phyloP scores from a whole-genome alignment of 1,139 yeast species.

The Williopsis jadinii region DNA sequence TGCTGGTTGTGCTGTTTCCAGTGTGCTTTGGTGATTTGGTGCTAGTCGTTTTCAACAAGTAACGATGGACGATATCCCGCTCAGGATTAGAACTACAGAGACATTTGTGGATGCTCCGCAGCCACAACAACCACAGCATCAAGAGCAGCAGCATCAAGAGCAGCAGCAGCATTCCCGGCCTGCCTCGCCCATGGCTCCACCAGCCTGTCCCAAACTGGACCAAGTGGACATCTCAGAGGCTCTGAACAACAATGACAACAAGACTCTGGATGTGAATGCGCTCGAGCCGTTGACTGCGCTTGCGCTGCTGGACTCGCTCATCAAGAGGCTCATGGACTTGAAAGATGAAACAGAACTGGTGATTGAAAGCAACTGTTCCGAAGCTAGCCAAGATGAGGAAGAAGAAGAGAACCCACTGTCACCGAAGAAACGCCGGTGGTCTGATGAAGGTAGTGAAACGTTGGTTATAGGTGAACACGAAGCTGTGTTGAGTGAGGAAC shows the following conservation, averaged over 20 bases:
- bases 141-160: neutral
- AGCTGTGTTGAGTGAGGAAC: neutral
- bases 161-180: neutral
- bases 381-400: neutral
- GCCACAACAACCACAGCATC: neutral
- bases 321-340: constrained; percentile 2
- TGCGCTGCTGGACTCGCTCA: constrained; percentile 4
- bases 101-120: constrained; percentile 3
- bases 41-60: too few species aligned
- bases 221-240: neutral
- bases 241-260: neutral
- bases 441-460: constrained; percentile 1
- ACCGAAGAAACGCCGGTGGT: constrained; percentile 12
- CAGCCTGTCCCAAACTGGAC: neutral
- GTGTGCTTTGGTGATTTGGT: too few species aligned
- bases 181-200: neutral
- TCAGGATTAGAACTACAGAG: neutral
- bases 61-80: constrained; percentile 1
- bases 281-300: constrained; percentile 8
- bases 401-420: constrained; percentile 3
- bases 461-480: neutral
- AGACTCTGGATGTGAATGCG: constrained; percentile 1
- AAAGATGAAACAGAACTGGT: neutral
- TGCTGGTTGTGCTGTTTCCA: too few species aligned
- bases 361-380: neutral